phyloP scores from a whole-genome alignment of 2,329 filamentous ascomycete genomes.

The Blastomyces parvus region DNA sequence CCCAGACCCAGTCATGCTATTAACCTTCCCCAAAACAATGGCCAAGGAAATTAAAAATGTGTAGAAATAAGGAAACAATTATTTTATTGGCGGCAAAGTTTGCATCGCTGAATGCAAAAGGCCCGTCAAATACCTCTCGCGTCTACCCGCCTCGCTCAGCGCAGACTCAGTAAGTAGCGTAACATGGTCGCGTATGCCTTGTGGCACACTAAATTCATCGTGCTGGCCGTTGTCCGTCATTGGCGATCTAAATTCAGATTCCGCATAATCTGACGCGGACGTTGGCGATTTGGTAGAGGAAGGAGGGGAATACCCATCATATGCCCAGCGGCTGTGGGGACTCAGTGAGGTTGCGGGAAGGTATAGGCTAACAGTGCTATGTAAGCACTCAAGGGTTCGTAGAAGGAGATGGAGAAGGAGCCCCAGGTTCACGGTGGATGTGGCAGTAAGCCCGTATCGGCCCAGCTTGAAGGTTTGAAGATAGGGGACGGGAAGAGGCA shows the following conservation, averaged over 20 bases:
- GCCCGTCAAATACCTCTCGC: slow-evolving; percentile 1
- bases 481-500: neutral
- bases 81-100: neutral
- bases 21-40: neutral
- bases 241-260: neutral
- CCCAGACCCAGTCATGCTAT: neutral
- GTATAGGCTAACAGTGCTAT: neutral
- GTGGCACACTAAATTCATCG: neutral
- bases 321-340: neutral
- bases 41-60: neutral
- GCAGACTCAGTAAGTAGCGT: slow-evolving; percentile 1
- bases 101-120: neutral
- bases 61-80: neutral
- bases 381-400: neutral
- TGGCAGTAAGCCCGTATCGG: too few species aligned
- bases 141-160: neutral
- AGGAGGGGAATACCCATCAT: neutral
- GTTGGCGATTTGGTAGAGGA: neutral
- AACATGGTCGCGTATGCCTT: neutral
- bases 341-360: neutral
- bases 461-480: neutral
- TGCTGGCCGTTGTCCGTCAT: neutral
- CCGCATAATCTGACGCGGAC: neutral
- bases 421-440: neutral
- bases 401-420: neutral